Percentiles rank a stretch among this genome's conserved stretches.
Evolutionary conservation across 768 basidiomycete species (phyloP).

Genomic region (Steccherinum ochraceum): DNA sequence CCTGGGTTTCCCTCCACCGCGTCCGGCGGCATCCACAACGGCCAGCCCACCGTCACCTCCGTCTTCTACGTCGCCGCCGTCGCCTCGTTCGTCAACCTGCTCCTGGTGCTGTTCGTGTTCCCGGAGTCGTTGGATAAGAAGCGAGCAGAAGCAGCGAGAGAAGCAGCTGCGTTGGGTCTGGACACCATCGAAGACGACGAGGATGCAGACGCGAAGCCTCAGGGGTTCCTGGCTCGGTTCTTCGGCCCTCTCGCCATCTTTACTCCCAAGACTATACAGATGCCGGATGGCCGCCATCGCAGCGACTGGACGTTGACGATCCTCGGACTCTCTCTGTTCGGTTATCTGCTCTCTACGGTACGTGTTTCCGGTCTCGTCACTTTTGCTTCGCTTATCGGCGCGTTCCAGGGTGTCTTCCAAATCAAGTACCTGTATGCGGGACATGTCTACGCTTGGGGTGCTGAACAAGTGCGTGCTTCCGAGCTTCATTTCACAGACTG

Average conservation of each 20-base stretch:
- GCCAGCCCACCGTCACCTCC: constrained; percentile 33
- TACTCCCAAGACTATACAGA: constrained; percentile 45
- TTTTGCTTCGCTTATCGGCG: not conserved
- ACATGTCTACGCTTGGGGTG: constrained; percentile 64
- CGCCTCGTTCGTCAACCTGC: constrained; percentile 39
- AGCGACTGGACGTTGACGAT: constrained; percentile 74
- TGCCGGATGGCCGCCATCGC: constrained; percentile 29
- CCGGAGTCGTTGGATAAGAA: constrained; percentile 41
- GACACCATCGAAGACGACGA: not conserved
- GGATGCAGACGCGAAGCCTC: constrained; percentile 31
- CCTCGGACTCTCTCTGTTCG: constrained; percentile 57
- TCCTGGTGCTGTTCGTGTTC: constrained; percentile 54
- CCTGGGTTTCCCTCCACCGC: constrained; percentile 11
- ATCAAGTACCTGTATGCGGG: constrained; percentile 76
- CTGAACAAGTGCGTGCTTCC: constrained; percentile 38
- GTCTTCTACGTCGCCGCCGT: constrained; percentile 50
- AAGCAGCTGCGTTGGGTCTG: constrained; percentile 22
- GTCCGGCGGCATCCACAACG: constrained; percentile 18
- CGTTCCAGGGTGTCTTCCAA: constrained; percentile 54
- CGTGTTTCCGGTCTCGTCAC: constrained; percentile 18
- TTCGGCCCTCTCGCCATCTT: constrained; percentile 67
- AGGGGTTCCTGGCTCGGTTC: constrained; percentile 57
- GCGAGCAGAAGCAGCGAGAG: constrained; percentile 34
- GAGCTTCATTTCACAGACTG: not conserved
- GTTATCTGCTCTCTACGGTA: constrained; percentile 60